A percentile compares a stretch with the other conserved stretches of the same genome.
phyloP scores from a whole-genome alignment of 768 basidiomycete genomes.

The Leccinum rimulosum region DNA sequence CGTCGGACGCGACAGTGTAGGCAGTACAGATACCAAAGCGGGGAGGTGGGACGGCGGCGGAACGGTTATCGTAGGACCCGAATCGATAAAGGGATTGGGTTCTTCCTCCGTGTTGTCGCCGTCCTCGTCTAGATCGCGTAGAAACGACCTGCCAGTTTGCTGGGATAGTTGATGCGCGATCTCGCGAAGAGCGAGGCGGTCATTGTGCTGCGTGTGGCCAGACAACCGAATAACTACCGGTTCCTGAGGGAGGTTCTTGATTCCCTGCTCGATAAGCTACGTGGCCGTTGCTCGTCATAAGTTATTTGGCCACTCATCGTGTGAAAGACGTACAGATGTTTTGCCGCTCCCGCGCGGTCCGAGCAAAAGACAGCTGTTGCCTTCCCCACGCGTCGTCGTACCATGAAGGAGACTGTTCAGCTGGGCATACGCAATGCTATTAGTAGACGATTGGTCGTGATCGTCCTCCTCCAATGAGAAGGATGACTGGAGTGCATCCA shows the following conservation, averaged over 20 bases:
- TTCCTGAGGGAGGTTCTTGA: constrained; percentile 43
- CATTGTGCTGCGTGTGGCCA: constrained; percentile 82
- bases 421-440: constrained; percentile 52
- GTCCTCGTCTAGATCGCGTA: constrained; percentile 35
- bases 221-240: constrained; percentile 81
- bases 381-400: constrained; percentile 78
- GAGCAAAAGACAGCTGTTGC: constrained; percentile 87
- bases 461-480: constrained; percentile 28
- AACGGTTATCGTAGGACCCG: constrained; percentile 35
- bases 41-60: constrained; percentile 72
- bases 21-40: constrained; percentile 69
- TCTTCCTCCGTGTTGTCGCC: constrained; percentile 36
- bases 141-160: constrained; percentile 66
- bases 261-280: constrained; percentile 61
- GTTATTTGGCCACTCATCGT: background rate
- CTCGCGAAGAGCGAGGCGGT: constrained; percentile 88
- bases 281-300: constrained; percentile 1
- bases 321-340: constrained; percentile 49
- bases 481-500: constrained; percentile 42
- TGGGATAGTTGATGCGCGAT: constrained; percentile 81
- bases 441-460: constrained; percentile 41
- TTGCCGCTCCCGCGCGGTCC: constrained; percentile 89
- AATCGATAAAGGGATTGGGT: constrained; percentile 52
- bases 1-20: constrained; percentile 76
- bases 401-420: constrained; percentile 66